Evolutionary conservation across 23 red algal species (phyloP).

Genomic region (Gracilariopsis chorda): DNA sequence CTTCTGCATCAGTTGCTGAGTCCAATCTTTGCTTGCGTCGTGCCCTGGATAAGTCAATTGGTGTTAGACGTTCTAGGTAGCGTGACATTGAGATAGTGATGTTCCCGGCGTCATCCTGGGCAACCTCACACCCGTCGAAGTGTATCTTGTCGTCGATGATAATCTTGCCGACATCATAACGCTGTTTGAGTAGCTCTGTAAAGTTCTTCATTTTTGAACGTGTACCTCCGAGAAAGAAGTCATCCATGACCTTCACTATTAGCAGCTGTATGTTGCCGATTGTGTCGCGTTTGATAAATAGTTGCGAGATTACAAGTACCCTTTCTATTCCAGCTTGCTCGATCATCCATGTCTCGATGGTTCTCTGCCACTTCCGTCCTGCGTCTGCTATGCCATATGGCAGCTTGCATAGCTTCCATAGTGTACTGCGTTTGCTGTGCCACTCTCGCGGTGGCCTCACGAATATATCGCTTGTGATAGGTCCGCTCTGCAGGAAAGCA

Average conservation of each 20-base stretch:
- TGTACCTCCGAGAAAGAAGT: not conserved
- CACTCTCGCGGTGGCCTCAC: conserved; percentile 20
- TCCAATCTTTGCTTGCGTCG: not conserved
- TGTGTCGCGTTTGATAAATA: not conserved
- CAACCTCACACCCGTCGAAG: conserved; percentile 30
- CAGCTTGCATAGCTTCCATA: conserved; percentile 32
- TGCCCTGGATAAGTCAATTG: not conserved
- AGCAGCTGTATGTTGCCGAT: not conserved
- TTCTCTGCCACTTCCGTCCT: conserved; percentile 16
- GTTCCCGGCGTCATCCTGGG: not conserved
- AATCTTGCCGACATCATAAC: not conserved
- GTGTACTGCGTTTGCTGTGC: not conserved
- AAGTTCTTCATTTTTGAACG: not conserved
- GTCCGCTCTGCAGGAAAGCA: conserved; percentile 9
- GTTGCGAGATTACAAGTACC: not conserved
- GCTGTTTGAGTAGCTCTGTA: not conserved
- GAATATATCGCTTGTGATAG: conserved; percentile 14
- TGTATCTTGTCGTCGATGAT: not conserved
- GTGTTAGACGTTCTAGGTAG: not conserved
- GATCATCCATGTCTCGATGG: not conserved
- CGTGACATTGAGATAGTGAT: not conserved
- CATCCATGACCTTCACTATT: conserved; percentile 38
- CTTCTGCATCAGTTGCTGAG: not conserved
- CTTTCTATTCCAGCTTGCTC: not conserved
- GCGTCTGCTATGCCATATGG: conserved; percentile 28